Base-by-base conservation (phyloP, 2,329 filamentous ascomycete species). In the Talaromyces sp. region DNA sequence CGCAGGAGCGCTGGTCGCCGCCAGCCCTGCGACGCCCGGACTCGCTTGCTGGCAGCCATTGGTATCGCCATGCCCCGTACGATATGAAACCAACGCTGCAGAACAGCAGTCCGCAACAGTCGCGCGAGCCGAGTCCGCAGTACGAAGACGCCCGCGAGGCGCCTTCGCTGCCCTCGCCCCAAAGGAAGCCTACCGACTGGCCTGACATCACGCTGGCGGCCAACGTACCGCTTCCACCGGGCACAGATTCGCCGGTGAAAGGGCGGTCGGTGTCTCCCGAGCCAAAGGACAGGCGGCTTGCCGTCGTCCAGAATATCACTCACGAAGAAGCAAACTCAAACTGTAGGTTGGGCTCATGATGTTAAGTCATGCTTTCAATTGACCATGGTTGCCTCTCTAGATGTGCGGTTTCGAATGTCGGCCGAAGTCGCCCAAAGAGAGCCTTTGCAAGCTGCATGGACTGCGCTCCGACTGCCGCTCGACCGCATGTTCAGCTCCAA, bases 381-480 rank as follows among this genome's bases (percentile, higher is more conserved):
- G 53, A 56, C 23, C 59, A 47, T 61, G 10, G 47, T 33, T 33
- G 23, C 54, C 23, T 31, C 27, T 56, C 30, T 53, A 62, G 61
- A 62, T 56, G 61, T 96, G 69, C 90, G 92, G 66, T 93, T 97
- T 76, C 90, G 91, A 57, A 83, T 96, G 64, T 87, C 90, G 69
- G 90, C 92, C 64, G 92, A 96, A 79, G 90, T 96, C 33, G 90
- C 94, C 70, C 92, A 96, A 71, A 87, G 90, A 54, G 91, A 94
- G 70, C 91, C 91, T 14, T 89, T 96, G 68, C 91, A 96, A 70
- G 84, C 89, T 18, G 83, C 85, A 52, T 82, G 93, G 67, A 82
- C 80, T 92, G 63, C 86, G 85, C 66, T 81, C 78, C 63, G 84
- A 82, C 42, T 59, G 33, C 61, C 61, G 27, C 47, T 62, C 27